Conservation (phyloP, 78 protist genomes). For the Dictyostelium citrinum region DNA sequence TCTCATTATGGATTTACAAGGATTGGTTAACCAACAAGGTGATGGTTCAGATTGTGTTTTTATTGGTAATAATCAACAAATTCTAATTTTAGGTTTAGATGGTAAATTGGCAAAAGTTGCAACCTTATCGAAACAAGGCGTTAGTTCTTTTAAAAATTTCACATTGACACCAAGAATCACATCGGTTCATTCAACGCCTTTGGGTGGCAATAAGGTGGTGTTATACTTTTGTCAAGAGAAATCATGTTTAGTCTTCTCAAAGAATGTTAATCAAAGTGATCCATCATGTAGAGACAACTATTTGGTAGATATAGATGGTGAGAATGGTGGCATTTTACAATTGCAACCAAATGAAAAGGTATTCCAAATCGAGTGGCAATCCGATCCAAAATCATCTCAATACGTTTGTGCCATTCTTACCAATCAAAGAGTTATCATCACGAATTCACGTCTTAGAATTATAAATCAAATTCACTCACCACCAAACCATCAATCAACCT, state of each 20-base stretch:
- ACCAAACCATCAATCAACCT: not conserved
- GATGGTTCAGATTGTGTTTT: slow-evolving; percentile 58
- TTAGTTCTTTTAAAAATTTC: slow-evolving; percentile 33
- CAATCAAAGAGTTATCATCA: slow-evolving; percentile 33
- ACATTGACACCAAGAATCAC: slow-evolving; percentile 25
- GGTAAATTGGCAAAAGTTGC: slow-evolving; percentile 64
- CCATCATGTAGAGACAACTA: slow-evolving; percentile 9
- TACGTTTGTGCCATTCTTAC: slow-evolving; percentile 44
- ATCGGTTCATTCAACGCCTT: slow-evolving; percentile 26
- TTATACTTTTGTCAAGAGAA: slow-evolving; percentile 35
- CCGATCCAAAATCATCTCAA: slow-evolving; percentile 29
- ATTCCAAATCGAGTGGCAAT: slow-evolving; percentile 51
- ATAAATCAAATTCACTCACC: slow-evolving; percentile 40
- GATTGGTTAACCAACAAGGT: slow-evolving; percentile 53
- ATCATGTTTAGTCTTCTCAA: not conserved
- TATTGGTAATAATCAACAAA: slow-evolving; percentile 4
- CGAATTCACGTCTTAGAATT: slow-evolving; percentile 24
- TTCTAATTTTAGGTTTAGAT: slow-evolving; percentile 61
- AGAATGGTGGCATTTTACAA: not conserved
- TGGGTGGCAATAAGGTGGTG: slow-evolving; percentile 32
- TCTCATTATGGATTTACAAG: slow-evolving; percentile 24
- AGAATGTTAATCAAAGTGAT: slow-evolving; percentile 6
- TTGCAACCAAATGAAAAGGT: slow-evolving; percentile 44
- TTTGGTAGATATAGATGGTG: not conserved
- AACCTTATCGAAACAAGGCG: slow-evolving; percentile 15